These are phyloP conservation scores for Calocybe indica DNA, from an alignment of 768 basidiomycete genomes.

Conservation along the genomic window DNA sequence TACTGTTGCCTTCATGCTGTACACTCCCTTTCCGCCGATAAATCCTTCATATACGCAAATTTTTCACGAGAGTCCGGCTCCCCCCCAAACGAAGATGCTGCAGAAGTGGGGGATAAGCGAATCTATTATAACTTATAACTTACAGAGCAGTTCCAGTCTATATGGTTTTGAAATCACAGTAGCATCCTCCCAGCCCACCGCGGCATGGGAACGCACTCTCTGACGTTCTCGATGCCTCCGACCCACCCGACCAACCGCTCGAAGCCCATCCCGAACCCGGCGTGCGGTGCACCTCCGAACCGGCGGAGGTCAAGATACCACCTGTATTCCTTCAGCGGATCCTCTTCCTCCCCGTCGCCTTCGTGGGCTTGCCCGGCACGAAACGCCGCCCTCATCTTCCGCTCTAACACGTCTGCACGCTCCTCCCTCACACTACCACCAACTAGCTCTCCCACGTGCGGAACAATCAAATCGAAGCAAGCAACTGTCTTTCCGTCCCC, in stretches of 20 bases:
- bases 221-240: constrained; percentile 82
- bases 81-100: no score
- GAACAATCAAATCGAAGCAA: constrained; percentile 95
- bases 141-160: no score
- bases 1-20: no score
- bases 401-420: constrained; percentile 43
- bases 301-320: constrained; percentile 85
- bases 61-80: no score
- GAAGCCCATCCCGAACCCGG: constrained; percentile 95
- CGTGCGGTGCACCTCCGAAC: constrained; percentile 87
- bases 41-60: no score
- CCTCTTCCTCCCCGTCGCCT: constrained; percentile 31
- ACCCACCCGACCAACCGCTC: constrained; percentile 88
- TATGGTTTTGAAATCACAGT: constrained; percentile 29
- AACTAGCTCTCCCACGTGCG: constrained; percentile 80
- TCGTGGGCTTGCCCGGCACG: no score
- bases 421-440: constrained; percentile 92
- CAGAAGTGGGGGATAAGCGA: no score
- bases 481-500: constrained; percentile 57
- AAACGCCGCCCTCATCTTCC: constrained; percentile 37
- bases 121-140: no score
- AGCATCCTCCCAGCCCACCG: constrained; percentile 81
- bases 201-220: constrained; percentile 90
- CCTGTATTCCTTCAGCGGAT: constrained; percentile 19
- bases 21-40: no score